Conservation (phyloP, 441 rosid genomes). For the Viola pubescens region DNA sequence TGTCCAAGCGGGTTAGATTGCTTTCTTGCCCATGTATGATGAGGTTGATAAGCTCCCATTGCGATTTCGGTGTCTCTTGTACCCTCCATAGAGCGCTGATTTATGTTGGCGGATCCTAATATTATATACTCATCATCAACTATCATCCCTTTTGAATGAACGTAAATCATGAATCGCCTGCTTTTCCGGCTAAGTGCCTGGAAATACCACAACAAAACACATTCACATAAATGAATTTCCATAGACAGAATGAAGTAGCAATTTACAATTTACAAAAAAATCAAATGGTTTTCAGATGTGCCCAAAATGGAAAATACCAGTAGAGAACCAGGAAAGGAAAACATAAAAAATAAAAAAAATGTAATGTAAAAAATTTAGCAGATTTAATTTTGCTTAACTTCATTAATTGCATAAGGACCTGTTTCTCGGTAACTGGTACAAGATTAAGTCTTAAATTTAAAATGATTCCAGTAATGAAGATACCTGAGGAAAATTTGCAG, state of each 20-base stretch:
- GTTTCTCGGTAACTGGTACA: no score
- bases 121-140: constrained; percentile 86
- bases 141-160: constrained; percentile 96
- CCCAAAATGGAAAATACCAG: no score
- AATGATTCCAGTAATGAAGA: constrained; percentile 8
- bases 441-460: background rate
- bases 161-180: constrained; percentile 90
- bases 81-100: constrained; percentile 95
- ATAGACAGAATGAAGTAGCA: no score
- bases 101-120: constrained; percentile 90
- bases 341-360: no score
- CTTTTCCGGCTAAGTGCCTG: constrained; percentile 57
- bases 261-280: no score
- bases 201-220: constrained; percentile 9
- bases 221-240: background rate
- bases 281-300: background rate
- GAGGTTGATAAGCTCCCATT: constrained; percentile 98
- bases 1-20: constrained; percentile 69
- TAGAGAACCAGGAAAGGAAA: background rate
- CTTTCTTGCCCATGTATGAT: constrained; percentile 68
- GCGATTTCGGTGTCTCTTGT: constrained; percentile 96
- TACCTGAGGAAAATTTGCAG: constrained; percentile 74
- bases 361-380: no score
- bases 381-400: no score
- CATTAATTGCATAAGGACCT: no score